Conservation (phyloP, 768 basidiomycete genomes). For the Pisolithus marmoratus region DNA sequence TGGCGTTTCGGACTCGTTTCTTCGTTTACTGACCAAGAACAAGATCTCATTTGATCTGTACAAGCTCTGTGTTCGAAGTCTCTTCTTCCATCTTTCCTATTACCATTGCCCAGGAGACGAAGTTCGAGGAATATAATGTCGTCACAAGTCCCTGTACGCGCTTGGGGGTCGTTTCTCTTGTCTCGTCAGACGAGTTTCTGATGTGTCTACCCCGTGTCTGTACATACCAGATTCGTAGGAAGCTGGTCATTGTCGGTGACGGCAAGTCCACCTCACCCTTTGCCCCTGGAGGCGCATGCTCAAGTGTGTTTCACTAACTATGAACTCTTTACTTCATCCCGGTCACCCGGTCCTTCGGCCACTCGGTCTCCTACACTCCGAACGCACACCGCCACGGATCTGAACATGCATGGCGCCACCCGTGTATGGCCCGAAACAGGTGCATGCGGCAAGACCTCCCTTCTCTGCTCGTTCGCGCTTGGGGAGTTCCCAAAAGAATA, state of each 20-base stretch:
- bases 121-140: conserved; percentile 25
- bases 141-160: conserved; percentile 58
- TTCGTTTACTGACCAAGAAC: too few species aligned
- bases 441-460: conserved; percentile 94
- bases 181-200: neutral
- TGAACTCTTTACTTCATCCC: neutral
- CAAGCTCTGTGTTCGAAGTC: too few species aligned
- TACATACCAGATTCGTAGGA: conserved; percentile 71
- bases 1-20: too few species aligned
- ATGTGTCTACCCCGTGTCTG: neutral
- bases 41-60: too few species aligned
- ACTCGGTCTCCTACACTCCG: neutral
- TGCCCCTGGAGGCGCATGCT: neutral
- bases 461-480: conserved; percentile 86
- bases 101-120: too few species aligned
- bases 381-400: neutral
- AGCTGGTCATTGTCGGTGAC: conserved; percentile 96
- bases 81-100: too few species aligned
- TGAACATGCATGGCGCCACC: neutral
- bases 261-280: conserved; percentile 44
- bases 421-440: conserved; percentile 38
- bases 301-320: too few species aligned
- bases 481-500: conserved; percentile 97
- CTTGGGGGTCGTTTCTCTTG: conserved; percentile 1
- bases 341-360: neutral